These are phyloP conservation scores for Boletus sp. DNA, from an alignment of 768 basidiomycete genomes.

Conservation along the genomic window DNA sequence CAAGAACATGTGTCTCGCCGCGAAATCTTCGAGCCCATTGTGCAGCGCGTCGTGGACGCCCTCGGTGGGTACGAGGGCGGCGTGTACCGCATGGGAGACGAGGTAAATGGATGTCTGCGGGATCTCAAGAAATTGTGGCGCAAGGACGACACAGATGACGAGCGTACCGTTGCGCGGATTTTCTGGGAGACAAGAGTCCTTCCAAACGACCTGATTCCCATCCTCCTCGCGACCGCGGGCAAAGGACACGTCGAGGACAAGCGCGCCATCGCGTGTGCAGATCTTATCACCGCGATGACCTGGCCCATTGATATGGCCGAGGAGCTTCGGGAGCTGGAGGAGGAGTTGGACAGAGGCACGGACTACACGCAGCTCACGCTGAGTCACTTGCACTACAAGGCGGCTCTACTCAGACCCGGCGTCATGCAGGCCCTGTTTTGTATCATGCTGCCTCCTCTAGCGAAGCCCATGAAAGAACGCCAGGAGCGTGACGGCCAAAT, in stretches of 20 bases:
- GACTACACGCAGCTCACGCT: slow-evolving; percentile 84
- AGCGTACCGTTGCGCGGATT: slow-evolving; percentile 90
- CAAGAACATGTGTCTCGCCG: slow-evolving; percentile 41
- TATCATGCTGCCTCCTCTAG: slow-evolving; percentile 74
- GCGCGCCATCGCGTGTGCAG: slow-evolving; percentile 77
- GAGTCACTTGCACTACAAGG: slow-evolving; percentile 89
- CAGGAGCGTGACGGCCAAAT: slow-evolving; percentile 80
- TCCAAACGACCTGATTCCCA: slow-evolving; percentile 82
- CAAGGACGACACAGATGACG: slow-evolving; percentile 95
- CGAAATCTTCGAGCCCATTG: slow-evolving; percentile 59
- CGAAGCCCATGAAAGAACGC: slow-evolving; percentile 66
- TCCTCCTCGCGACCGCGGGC: slow-evolving; percentile 78
- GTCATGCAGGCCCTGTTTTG: slow-evolving; percentile 70
- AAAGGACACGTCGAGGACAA: slow-evolving; percentile 77
- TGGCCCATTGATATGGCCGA: slow-evolving; percentile 98
- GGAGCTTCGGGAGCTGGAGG: slow-evolving; percentile 87
- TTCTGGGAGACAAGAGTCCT: slow-evolving; percentile 87
- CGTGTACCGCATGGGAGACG: slow-evolving; percentile 74
- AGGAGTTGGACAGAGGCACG: slow-evolving; percentile 71
- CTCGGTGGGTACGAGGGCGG: slow-evolving; percentile 71
- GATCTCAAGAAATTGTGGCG: slow-evolving; percentile 96
- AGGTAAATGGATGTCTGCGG: slow-evolving; percentile 78
- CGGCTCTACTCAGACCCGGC: slow-evolving; percentile 57
- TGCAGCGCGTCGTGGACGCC: slow-evolving; percentile 74
- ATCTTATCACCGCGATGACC: slow-evolving; percentile 94